Evolutionary conservation across 2,329 filamentous ascomycete species (phyloP), one percentile per base, ranked within the genome.

Genomic region (Beauveria australis): DNA sequence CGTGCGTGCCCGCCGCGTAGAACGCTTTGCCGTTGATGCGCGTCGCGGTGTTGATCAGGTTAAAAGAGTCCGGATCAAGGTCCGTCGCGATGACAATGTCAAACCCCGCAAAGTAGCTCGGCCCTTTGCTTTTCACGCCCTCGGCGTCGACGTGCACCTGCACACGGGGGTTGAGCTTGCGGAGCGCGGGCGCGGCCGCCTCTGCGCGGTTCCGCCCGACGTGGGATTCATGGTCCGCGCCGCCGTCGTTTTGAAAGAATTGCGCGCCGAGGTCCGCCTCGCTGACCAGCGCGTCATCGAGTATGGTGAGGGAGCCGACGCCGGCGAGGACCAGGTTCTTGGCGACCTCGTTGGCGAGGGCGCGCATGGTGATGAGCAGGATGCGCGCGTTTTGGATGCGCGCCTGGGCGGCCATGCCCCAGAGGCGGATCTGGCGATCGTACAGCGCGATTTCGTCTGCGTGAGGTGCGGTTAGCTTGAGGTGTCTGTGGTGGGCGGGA

Each of bases 301-400:
- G 80, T 60, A 99, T 86, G 18, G 93, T 97, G 63, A 99, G 81
- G 37, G 91, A 93, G 61, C 89, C 89, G 68, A 99, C 89, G 62
- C 94, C 94, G 24, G 94, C 92, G 3, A 99, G 85, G 19, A 97
- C 93, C 24, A 99, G 86, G 71, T 97, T 99, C 79, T 99, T 99
- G 64, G 94, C 92, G 59, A 97, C 89, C 76, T 99, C 94, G 71
- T 93, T 95, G 61, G 89, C 92, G 18, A 99, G 83, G 1, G 89
- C 92, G 70, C 89, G 90, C 73, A 96, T 86, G 33, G 87, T 92
- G 66, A 99, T 88, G 64, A 99, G 84, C 51, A 97, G 86, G 67
- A 99, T 89, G 69, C 92, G 92, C 62, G 94, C 91, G 62, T 84
- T 89, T 67, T 93, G 91, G 61, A 99, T 92, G 71, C 89, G 91